phyloP scores from a whole-genome alignment of 2,329 filamentous ascomycete species.

The Verticillium isaacii region DNA sequence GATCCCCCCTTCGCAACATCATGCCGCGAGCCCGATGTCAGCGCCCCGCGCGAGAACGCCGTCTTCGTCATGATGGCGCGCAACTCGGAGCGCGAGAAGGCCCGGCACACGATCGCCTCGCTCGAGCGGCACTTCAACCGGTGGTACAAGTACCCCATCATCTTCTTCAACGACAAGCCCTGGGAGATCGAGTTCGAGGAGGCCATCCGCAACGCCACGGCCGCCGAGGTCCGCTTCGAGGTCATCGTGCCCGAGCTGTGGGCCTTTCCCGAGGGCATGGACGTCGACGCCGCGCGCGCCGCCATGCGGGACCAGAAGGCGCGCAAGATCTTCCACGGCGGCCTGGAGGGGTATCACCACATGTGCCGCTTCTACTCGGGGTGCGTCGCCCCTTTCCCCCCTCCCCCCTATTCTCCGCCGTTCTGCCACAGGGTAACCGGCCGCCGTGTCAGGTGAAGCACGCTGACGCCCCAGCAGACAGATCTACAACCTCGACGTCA shows the following conservation, averaged over 20 bases:
- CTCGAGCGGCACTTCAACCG: constrained; percentile 40
- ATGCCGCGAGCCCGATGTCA: constrained; percentile 32
- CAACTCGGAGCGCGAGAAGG: constrained; percentile 35
- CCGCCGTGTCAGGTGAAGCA: background rate
- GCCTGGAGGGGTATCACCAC: constrained; percentile 32
- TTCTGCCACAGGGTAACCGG: background rate
- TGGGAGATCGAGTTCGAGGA: constrained; percentile 33
- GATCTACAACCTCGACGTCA: constrained; percentile 36
- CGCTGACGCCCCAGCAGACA: constrained; percentile 19
- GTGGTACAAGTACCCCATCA: constrained; percentile 40
- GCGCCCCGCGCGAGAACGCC: constrained; percentile 34
- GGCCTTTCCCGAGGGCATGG: constrained; percentile 32
- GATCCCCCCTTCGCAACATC: constrained; percentile 33
- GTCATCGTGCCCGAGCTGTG: constrained; percentile 33
- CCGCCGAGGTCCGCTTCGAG: constrained; percentile 34
- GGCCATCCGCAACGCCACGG: constrained; percentile 28
- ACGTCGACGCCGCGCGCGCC: constrained; percentile 21
- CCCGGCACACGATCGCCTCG: constrained; percentile 31
- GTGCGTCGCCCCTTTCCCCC: constrained; percentile 19
- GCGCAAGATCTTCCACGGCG: constrained; percentile 29
- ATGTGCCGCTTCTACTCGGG: constrained; percentile 40
- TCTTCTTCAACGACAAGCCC: constrained; percentile 41
- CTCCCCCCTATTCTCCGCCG: background rate
- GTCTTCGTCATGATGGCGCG: constrained; percentile 41
- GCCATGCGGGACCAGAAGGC: constrained; percentile 27